These are phyloP conservation scores for Fremontodendron californicum DNA, from an alignment of 345 rosid species.

Conservation along the genomic window DNA sequence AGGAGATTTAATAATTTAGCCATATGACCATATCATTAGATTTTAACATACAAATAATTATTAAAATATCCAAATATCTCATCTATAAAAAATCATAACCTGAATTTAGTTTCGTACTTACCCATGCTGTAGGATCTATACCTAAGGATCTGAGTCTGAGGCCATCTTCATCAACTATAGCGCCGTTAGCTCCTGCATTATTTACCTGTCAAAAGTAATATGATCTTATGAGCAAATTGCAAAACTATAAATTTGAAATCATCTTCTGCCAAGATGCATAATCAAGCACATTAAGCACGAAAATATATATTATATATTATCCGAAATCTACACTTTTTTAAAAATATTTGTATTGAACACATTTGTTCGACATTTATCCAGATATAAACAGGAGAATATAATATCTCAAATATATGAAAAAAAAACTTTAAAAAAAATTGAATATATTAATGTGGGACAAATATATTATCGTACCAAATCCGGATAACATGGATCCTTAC, in stretches of 20 bases:
- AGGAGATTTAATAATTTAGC: not conserved
- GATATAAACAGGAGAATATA: too few relatives aligned
- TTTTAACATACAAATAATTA: not conserved
- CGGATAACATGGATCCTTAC: conserved; percentile 10
- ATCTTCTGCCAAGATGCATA: not conserved
- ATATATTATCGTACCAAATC: not conserved
- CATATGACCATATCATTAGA: not conserved
- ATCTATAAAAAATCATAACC: not conserved
- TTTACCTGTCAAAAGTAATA: conserved; percentile 30
- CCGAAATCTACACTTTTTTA: too few relatives aligned
- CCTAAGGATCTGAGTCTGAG: conserved; percentile 40
- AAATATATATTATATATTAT: too few relatives aligned
- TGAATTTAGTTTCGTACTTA: conserved; percentile 12
- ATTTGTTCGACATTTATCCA: too few relatives aligned
- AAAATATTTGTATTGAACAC: not conserved
- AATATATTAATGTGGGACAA: too few relatives aligned
- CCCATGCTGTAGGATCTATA: conserved; percentile 43
- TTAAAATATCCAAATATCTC: not conserved
- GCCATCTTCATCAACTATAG: conserved; percentile 31
- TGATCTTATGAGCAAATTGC: not conserved
- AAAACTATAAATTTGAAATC: not conserved
- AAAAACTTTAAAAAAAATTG: too few relatives aligned
- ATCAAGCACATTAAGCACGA: not conserved
- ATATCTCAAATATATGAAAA: too few relatives aligned
- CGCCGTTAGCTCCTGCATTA: conserved; percentile 46